These are phyloP conservation scores for Mycena rosella DNA, from an alignment of 768 basidiomycete genomes.

Conservation along the genomic window DNA sequence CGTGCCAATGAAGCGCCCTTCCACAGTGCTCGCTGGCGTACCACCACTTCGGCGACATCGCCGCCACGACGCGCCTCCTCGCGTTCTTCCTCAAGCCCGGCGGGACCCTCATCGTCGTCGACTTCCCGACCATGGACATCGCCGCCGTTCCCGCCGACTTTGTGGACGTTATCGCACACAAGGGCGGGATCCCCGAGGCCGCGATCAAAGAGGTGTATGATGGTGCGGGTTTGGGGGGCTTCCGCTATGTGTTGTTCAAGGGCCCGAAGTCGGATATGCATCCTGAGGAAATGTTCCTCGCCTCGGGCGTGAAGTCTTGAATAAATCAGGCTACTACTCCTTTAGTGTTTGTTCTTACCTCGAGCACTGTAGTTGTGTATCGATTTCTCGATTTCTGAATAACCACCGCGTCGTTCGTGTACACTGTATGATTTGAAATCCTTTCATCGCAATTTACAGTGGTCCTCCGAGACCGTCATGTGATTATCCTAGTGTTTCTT, in stretches of 20 bases:
- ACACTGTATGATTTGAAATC: too few species aligned
- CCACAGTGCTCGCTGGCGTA: constrained; percentile 72
- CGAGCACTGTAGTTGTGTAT: too few species aligned
- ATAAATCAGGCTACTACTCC: not conserved
- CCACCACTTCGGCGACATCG: constrained; percentile 69
- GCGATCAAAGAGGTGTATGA: constrained; percentile 42
- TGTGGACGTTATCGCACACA: constrained; percentile 43
- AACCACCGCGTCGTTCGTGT: too few species aligned
- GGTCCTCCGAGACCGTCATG: too few species aligned
- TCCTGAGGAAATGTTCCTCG: constrained; percentile 30
- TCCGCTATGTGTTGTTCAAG: constrained; percentile 32
- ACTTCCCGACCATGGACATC: constrained; percentile 54
- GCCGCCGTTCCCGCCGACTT: constrained; percentile 43
- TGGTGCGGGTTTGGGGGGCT: constrained; percentile 40
- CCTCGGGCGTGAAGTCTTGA: constrained; percentile 28
- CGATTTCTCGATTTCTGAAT: too few species aligned
- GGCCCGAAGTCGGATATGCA: constrained; percentile 20
- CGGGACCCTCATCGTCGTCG: constrained; percentile 67
- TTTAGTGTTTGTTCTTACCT: too few species aligned
- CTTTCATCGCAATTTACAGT: too few species aligned
- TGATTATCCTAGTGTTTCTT: too few species aligned
- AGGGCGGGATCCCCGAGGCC: constrained; percentile 45
- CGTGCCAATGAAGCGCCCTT: not conserved
- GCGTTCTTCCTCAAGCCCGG: constrained; percentile 65
- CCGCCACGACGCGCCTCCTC: constrained; percentile 61